Conservation (phyloP, 2,329 filamentous ascomycete genomes). For the Neopestalotiopsis sp. region DNA sequence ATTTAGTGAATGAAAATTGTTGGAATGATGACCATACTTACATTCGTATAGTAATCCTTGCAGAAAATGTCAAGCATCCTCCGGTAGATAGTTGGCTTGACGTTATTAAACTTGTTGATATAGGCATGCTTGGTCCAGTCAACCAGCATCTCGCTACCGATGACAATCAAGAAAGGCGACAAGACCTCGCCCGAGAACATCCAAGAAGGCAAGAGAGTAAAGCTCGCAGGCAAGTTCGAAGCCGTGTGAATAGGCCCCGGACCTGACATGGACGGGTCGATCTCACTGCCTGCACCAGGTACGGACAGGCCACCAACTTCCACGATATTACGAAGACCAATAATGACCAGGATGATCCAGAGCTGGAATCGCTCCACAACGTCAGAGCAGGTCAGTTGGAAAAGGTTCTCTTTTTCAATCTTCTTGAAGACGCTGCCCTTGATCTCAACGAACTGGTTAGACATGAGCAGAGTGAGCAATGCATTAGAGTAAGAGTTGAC, state of each 20-base stretch:
- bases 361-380: constrained; percentile 97
- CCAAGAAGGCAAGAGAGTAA: constrained; percentile 87
- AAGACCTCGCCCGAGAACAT: constrained; percentile 81
- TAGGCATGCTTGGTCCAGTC: constrained; percentile 98
- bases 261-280: constrained; percentile 54
- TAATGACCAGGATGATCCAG: constrained; percentile 97
- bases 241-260: constrained; percentile 67
- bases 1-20: constrained; percentile 22
- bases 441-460: constrained; percentile 99
- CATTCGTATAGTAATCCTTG: constrained; percentile 97
- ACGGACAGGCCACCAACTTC: constrained; percentile 87
- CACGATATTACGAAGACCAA: constrained; percentile 93
- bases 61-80: constrained; percentile 91
- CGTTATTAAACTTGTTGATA: constrained; percentile 98
- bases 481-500: constrained; percentile 99
- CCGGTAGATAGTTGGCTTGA: constrained; percentile 86
- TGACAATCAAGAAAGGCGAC: constrained; percentile 89
- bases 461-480: constrained; percentile 87
- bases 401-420: constrained; percentile 96
- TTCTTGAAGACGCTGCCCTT: constrained; percentile 99
- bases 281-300: constrained; percentile 57
- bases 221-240: constrained; percentile 86
- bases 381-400: constrained; percentile 95
- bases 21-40: constrained; percentile 45
- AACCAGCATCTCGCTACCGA: constrained; percentile 95